Evolutionary conservation across 2,329 filamentous ascomycete species (phyloP).

Genomic region (Colletotrichum magnum): DNA sequence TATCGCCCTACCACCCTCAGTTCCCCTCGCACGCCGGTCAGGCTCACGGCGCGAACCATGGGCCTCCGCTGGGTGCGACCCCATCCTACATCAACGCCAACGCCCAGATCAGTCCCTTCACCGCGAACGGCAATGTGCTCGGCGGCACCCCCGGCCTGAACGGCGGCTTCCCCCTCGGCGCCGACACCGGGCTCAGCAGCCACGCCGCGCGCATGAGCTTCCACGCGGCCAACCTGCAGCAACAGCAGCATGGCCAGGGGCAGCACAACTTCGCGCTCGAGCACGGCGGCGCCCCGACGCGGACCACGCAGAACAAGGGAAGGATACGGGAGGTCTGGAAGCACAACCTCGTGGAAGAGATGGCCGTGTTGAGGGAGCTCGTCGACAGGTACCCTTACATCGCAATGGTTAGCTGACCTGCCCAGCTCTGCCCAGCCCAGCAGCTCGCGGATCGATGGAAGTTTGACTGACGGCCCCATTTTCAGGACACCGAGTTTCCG

Average conservation of each 20-base stretch:
- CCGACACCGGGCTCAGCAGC: slow-evolving; percentile 82
- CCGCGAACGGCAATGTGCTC: slow-evolving; percentile 69
- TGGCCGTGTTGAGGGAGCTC: slow-evolving; percentile 84
- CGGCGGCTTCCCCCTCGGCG: slow-evolving; percentile 70
- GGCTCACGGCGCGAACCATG: slow-evolving; percentile 61
- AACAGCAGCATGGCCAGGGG: slow-evolving; percentile 67
- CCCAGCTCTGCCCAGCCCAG: neutral
- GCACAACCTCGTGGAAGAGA: slow-evolving; percentile 91
- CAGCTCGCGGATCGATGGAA: slow-evolving; percentile 4
- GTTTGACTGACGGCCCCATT: slow-evolving; percentile 28
- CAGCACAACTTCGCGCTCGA: slow-evolving; percentile 44
- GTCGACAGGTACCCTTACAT: slow-evolving; percentile 95
- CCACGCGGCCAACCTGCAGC: slow-evolving; percentile 74
- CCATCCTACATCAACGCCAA: slow-evolving; percentile 80
- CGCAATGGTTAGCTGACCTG: slow-evolving; percentile 82
- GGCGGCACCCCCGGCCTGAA: slow-evolving; percentile 71
- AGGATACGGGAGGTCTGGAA: slow-evolving; percentile 98
- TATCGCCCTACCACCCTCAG: slow-evolving; percentile 61
- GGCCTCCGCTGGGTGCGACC: slow-evolving; percentile 70
- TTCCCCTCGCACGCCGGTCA: slow-evolving; percentile 70
- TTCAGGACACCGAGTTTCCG: slow-evolving; percentile 97
- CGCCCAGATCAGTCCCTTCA: slow-evolving; percentile 77
- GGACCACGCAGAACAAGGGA: slow-evolving; percentile 77
- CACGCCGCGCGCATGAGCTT: slow-evolving; percentile 92
- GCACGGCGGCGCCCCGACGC: slow-evolving; percentile 52